A percentile compares a stretch with the other conserved stretches of the same genome.
Conservation (phyloP, 257 asterid genomes). For the Hygrophila difformis region DNA sequence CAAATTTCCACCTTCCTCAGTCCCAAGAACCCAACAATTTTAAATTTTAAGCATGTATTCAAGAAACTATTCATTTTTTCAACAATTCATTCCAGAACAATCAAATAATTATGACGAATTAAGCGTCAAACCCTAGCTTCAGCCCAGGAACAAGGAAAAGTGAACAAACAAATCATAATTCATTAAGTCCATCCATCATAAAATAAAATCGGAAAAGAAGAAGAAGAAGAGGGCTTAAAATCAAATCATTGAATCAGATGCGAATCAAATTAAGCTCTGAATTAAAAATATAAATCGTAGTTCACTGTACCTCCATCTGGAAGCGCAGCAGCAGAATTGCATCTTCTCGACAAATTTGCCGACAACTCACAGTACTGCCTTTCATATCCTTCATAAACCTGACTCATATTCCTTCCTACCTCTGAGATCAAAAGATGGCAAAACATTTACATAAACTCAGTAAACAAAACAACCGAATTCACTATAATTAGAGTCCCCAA, state of each 20-base stretch:
- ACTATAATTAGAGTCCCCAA: background rate
- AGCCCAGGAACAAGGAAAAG: slow-evolving; percentile 1
- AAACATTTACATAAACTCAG: background rate
- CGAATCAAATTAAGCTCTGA: slow-evolving; percentile 2
- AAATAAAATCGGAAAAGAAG: background rate
- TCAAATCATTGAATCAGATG: slow-evolving; percentile 12
- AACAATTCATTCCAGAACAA: background rate
- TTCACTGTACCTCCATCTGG: slow-evolving; percentile 59
- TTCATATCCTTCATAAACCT: slow-evolving; percentile 83
- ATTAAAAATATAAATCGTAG: slow-evolving; percentile 2
- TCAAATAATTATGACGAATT: background rate
- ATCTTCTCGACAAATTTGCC: slow-evolving; percentile 65
- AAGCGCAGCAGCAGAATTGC: slow-evolving; percentile 55
- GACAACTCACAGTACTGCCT: slow-evolving; percentile 95
- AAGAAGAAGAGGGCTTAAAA: background rate
- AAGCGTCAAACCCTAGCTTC: slow-evolving; percentile 19
- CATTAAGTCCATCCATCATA: background rate
- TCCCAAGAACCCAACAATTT: too few relatives aligned
- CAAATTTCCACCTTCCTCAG: background rate
- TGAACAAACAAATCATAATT: background rate
- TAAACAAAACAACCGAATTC: background rate
- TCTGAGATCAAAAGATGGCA: too few relatives aligned
- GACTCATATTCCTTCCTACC: slow-evolving; percentile 35
- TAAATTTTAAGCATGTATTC: background rate
- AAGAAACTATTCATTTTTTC: background rate